phyloP scores from a whole-genome alignment of 441 rosid species.

The Populus hybrid region DNA sequence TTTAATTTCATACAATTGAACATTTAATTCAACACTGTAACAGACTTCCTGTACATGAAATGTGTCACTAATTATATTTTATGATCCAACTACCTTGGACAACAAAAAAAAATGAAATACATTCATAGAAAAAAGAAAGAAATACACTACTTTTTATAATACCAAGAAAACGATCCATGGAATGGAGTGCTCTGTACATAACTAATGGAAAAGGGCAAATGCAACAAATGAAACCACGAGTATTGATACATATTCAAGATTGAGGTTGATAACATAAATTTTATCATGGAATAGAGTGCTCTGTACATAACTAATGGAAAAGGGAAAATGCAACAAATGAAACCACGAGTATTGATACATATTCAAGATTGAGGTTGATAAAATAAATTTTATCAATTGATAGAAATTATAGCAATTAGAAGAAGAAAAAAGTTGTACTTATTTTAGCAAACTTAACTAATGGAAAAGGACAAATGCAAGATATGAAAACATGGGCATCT shows the following conservation, averaged over 20 bases:
- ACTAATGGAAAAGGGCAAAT: not conserved
- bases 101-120: not conserved
- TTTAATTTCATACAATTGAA: not conserved
- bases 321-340: not conserved
- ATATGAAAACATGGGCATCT: not conserved
- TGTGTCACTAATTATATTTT: not conserved
- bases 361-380: not conserved
- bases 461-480: not conserved
- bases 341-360: not conserved
- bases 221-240: not conserved
- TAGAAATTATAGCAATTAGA: not conserved
- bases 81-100: not conserved
- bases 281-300: not conserved
- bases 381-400: not conserved
- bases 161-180: not conserved
- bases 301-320: not conserved
- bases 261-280: not conserved
- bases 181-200: not conserved
- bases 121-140: not conserved
- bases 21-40: not conserved
- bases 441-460: not conserved
- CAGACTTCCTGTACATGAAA: not conserved
- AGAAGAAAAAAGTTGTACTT: not conserved
- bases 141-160: not conserved
- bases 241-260: not conserved